Evolutionary conservation across 495 filamentous ascomycete genomes (phyloP).

Genomic region (Massariosphaeria phaeospora): DNA sequence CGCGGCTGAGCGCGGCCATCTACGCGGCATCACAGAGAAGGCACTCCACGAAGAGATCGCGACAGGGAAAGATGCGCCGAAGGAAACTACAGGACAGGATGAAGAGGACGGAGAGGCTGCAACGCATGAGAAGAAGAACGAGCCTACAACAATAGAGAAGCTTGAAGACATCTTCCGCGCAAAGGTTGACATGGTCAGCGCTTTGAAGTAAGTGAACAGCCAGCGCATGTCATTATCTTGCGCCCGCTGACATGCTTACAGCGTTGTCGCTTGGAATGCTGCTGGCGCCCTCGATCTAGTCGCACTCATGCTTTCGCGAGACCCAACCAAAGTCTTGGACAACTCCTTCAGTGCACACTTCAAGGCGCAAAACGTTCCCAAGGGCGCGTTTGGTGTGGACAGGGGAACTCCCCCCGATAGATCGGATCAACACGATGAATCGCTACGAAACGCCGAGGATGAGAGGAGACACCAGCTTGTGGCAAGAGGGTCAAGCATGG

Average conservation of each 20-base stretch:
- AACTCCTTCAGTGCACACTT: slow-evolving; percentile 63
- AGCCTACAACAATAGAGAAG: slow-evolving; percentile 39
- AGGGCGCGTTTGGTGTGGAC: slow-evolving; percentile 72
- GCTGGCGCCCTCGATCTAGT: slow-evolving; percentile 72
- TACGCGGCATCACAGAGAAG: slow-evolving; percentile 39
- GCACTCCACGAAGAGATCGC: slow-evolving; percentile 64
- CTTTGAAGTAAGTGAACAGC: slow-evolving; percentile 8
- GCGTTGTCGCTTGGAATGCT: too few relatives aligned
- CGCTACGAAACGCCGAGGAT: slow-evolving; percentile 38
- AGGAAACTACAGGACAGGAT: slow-evolving; percentile 47
- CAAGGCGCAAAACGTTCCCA: slow-evolving; percentile 53
- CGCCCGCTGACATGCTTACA: too few relatives aligned
- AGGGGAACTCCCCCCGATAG: slow-evolving; percentile 56
- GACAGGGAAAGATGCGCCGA: slow-evolving; percentile 43
- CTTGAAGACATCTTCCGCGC: slow-evolving; percentile 51
- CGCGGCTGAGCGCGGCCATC: slow-evolving; percentile 36
- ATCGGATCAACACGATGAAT: slow-evolving; percentile 31
- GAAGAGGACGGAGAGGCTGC: slow-evolving; percentile 55
- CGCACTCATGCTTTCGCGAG: slow-evolving; percentile 76
- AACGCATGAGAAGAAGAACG: slow-evolving; percentile 41
- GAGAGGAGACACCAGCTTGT: slow-evolving; percentile 55
- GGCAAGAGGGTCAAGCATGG: slow-evolving; percentile 72
- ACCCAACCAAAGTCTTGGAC: slow-evolving; percentile 62
- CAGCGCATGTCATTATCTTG: too few relatives aligned
- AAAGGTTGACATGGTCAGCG: slow-evolving; percentile 26